A percentile compares a stretch with the other conserved stretches of the same genome.
These are phyloP conservation scores for Peronospora destructor DNA, from an alignment of 352 stramenopile genomes.

Conservation along the genomic window DNA sequence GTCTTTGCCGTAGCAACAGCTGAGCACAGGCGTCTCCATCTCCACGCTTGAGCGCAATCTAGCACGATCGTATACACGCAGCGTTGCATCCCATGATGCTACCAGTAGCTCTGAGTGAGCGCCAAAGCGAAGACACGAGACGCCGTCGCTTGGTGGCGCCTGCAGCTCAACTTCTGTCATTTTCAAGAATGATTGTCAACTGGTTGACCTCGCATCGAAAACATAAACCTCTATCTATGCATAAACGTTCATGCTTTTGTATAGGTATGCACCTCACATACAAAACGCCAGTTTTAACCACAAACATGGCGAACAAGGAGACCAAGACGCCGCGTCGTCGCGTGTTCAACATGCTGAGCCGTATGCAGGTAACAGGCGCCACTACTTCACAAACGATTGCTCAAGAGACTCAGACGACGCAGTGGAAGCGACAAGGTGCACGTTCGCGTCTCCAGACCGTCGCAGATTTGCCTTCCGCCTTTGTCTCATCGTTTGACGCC, in stretches of 20 bases:
- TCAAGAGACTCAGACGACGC: slow-evolving; percentile 18
- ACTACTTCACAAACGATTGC: slow-evolving; percentile 5
- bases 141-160: slow-evolving; percentile 74
- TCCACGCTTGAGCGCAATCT: slow-evolving; percentile 53
- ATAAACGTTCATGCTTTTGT: background rate
- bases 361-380: slow-evolving; percentile 59
- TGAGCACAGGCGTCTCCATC: slow-evolving; percentile 61
- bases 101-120: slow-evolving; percentile 53
- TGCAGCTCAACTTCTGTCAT: slow-evolving; percentile 45
- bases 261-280: background rate
- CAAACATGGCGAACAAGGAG: slow-evolving; percentile 6
- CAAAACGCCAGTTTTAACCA: slow-evolving; percentile 1
- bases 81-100: slow-evolving; percentile 66
- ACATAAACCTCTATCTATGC: background rate
- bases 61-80: slow-evolving; percentile 66
- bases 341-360: slow-evolving; percentile 45
- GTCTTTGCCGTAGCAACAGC: slow-evolving; percentile 53
- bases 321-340: slow-evolving; percentile 12
- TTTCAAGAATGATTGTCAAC: slow-evolving; percentile 5
- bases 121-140: slow-evolving; percentile 78
- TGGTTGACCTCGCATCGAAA: too few relatives aligned
- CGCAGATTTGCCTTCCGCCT: slow-evolving; percentile 42
- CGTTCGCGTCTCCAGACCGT: slow-evolving; percentile 41
- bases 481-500: slow-evolving; percentile 41
- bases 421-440: slow-evolving; percentile 37